A percentile compares a stretch with the other conserved stretches of the same genome.
phyloP scores from a whole-genome alignment of 139 green algal species.

The Microglena sp. region DNA sequence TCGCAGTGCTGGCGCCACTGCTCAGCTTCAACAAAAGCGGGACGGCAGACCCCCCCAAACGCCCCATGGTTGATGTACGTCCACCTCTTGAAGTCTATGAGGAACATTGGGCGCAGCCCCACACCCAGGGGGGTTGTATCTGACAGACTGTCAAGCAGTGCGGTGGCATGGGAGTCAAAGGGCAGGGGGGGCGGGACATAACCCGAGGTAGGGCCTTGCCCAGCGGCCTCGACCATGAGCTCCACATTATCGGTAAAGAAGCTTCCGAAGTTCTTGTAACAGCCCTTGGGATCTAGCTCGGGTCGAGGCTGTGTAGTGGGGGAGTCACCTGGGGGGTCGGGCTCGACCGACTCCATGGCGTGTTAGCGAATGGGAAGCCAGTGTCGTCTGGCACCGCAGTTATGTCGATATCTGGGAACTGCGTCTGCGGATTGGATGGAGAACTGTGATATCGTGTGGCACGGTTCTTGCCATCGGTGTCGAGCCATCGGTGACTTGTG shows the following conservation, averaged over 20 bases:
- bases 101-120: too few species aligned
- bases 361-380: not conserved
- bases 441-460: not conserved
- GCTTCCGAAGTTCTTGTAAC: conserved; percentile 43
- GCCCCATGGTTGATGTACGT: conserved; percentile 54
- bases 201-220: too few species aligned
- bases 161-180: too few species aligned
- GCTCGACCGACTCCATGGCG: too few species aligned
- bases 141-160: too few species aligned
- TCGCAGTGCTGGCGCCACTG: conserved; percentile 51
- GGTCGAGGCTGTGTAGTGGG: not conserved
- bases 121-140: too few species aligned
- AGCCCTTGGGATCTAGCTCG: not conserved
- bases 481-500: not conserved
- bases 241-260: conserved; percentile 43
- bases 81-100: not conserved
- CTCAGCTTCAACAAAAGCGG: conserved; percentile 27
- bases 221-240: conserved; percentile 19
- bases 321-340: not conserved
- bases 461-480: not conserved
- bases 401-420: not conserved
- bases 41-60: conserved; percentile 39
- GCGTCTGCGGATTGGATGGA: not conserved
- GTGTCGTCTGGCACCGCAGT: not conserved
- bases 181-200: conserved; percentile 13